Conservation (phyloP, 768 basidiomycete genomes). For the Artomyces pyxidatus region DNA sequence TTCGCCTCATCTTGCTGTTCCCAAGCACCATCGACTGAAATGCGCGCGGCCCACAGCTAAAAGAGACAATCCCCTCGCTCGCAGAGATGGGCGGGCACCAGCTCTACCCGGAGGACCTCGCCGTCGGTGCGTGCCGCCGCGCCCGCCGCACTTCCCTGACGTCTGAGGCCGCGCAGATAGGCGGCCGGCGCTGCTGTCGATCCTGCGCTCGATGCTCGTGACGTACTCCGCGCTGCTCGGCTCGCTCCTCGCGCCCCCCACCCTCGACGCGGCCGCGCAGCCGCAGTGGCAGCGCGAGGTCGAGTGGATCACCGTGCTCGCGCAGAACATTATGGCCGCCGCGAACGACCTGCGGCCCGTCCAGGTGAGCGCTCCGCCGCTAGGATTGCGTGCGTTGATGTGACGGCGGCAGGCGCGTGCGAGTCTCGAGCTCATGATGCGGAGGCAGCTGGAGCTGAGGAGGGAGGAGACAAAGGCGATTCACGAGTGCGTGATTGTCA, state of each 20-base stretch:
- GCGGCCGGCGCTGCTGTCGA: conserved; percentile 60
- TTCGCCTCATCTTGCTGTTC: background rate
- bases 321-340: conserved; percentile 83
- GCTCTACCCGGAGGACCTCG: conserved; percentile 68
- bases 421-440: conserved; percentile 78
- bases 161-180: conserved; percentile 43
- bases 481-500: conserved; percentile 46
- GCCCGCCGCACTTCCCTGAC: background rate
- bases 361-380: conserved; percentile 38
- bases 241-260: conserved; percentile 58
- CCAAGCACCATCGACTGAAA: background rate
- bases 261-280: conserved; percentile 38
- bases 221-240: conserved; percentile 70
- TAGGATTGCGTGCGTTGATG: background rate
- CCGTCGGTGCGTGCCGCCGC: conserved; percentile 55
- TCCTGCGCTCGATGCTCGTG: conserved; percentile 71
- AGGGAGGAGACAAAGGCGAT: conserved; percentile 62
- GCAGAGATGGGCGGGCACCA: conserved; percentile 75
- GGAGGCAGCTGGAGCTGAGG: conserved; percentile 65
- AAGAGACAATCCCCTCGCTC: conserved; percentile 77
- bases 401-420: conserved; percentile 51
- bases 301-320: conserved; percentile 75
- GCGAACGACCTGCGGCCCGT: conserved; percentile 87
- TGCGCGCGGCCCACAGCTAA: conserved; percentile 41
- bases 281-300: conserved; percentile 71